Percentiles rank a stretch among this genome's conserved stretches.
These are phyloP conservation scores for Cryptococcus depauperatus DNA, from an alignment of 1,284 basidiomycete species.

Conservation along the genomic window DNA sequence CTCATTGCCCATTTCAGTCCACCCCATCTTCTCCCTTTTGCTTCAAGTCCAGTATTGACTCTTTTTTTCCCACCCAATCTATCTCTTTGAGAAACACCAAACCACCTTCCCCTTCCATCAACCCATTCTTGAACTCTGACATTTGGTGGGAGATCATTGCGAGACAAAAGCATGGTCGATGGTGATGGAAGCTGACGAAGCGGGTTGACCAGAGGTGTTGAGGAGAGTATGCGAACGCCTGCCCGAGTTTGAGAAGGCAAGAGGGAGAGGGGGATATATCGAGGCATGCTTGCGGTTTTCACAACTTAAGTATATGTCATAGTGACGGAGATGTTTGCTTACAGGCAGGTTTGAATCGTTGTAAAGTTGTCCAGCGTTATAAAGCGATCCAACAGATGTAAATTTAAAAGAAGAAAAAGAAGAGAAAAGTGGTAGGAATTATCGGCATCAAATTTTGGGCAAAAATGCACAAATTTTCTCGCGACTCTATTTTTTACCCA, in stretches of 20 bases:
- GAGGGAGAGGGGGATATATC: constrained; percentile 15
- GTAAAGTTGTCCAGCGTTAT: too few species aligned
- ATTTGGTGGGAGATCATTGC: constrained; percentile 8
- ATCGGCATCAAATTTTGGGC: too few species aligned
- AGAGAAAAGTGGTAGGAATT: too few species aligned
- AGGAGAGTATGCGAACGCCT: constrained; percentile 4
- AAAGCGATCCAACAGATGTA: too few species aligned
- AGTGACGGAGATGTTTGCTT: too few species aligned
- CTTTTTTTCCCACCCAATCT: constrained; percentile 15
- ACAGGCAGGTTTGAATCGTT: too few species aligned
- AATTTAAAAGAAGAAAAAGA: too few species aligned
- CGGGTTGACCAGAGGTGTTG: constrained; percentile 4
- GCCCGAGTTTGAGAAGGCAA: constrained; percentile 10
- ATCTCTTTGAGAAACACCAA: constrained; percentile 9
- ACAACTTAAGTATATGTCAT: too few species aligned
- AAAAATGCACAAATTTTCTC: too few species aligned
- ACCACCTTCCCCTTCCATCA: constrained; percentile 13
- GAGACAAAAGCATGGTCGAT: constrained; percentile 7
- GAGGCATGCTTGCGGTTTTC: too few species aligned
- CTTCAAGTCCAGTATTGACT: constrained; percentile 7
- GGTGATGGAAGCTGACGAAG: constrained; percentile 11
- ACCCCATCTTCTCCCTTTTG: constrained; percentile 11
- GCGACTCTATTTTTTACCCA: too few species aligned
- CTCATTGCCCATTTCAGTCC: constrained; percentile 21
- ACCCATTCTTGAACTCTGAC: constrained; percentile 18